phyloP scores from a whole-genome alignment of 164 flowering plant genomes.

The Chloranthus sessilifolius region DNA sequence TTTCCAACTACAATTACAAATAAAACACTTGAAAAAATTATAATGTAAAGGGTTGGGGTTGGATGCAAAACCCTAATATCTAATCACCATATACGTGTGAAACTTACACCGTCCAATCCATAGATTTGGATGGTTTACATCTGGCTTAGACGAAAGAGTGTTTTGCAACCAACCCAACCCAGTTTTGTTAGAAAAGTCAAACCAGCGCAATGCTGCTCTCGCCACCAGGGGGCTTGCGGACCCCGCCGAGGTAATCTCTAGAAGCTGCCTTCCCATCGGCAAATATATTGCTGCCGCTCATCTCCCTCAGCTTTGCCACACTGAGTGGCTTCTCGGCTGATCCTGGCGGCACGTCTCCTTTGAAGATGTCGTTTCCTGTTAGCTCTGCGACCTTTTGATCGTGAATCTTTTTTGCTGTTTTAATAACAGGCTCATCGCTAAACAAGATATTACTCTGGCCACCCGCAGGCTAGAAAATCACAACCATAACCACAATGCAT shows the following conservation, averaged over 20 bases:
- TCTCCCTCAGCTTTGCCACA: constrained; percentile 76
- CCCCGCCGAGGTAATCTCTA: constrained; percentile 81
- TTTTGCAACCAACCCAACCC: too few relatives aligned
- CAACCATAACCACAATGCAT: constrained; percentile 2
- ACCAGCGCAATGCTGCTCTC: constrained; percentile 95
- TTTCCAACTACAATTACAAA: too few relatives aligned
- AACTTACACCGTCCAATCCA: too few relatives aligned
- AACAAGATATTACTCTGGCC: constrained; percentile 51
- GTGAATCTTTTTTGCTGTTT: constrained; percentile 79
- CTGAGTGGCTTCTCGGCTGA: constrained; percentile 84
- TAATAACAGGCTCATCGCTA: constrained; percentile 48
- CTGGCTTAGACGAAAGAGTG: too few relatives aligned
- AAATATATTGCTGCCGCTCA: constrained; percentile 86
- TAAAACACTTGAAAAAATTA: too few relatives aligned
- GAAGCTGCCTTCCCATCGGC: constrained; percentile 79
- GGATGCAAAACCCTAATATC: too few relatives aligned
- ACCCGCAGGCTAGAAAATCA: constrained; percentile 39
- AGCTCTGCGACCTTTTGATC: constrained; percentile 80
- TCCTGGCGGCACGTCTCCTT: constrained; percentile 63
- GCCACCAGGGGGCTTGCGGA: constrained; percentile 98
- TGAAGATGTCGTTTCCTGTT: constrained; percentile 87
- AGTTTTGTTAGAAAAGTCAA: constrained; percentile 40
- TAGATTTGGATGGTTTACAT: too few relatives aligned
- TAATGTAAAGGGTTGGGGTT: too few relatives aligned
- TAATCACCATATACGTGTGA: too few relatives aligned